Base-by-base conservation (phyloP, 176 grass and related monocot species). In the Otatea glauca region DNA sequence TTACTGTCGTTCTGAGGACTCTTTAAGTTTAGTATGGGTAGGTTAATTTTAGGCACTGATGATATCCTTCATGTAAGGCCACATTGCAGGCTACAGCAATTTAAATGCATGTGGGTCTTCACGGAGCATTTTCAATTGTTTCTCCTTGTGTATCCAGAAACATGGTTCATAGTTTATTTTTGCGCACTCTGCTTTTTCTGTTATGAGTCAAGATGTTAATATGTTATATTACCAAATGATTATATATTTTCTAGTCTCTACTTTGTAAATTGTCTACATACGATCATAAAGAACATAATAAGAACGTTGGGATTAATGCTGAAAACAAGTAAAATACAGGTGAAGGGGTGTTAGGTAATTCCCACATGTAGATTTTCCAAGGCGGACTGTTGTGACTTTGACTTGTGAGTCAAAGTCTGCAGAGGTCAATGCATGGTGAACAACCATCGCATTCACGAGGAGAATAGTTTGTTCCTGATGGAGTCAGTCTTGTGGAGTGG, bases 341-440 rank as follows among this genome's bases (percentile, higher is more conserved):
- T 56, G 54, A n/a, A n/a, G 54, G 54, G 7, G 54, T 74, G 68
- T 55, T 65, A 64, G 48, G 80, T 35, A 78, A 78, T 23, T 76
- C 55, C 72, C 23, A 83, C 73, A 24, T 79, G 67, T 69, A 65
- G 20, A 71, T 83, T 79, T 84, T 51, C 68, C 80, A 72, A 20
- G 56, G 48, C 56, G 8, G 56, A 80, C 27, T 48, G 29, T 77
- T 65, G 44, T 71, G 69, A 86, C 56, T 66, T 58, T 73, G 48
- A 56, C 25, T 5, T 67, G 61, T 87, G 38, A 70, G 17, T 54
- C 55, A 77, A 70, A 82, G 25, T 68, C 75, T 82, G 62, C 50
- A 68, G 42, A 76, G 17, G 47, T 62, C 44, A 83, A 67, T 43
- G 23, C 66, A 83, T 71, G 53, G 32, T 76, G 55, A 65, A 70